phyloP scores from a whole-genome alignment of 2,329 filamentous ascomycete genomes.

The Colletotrichum simmondsii region DNA sequence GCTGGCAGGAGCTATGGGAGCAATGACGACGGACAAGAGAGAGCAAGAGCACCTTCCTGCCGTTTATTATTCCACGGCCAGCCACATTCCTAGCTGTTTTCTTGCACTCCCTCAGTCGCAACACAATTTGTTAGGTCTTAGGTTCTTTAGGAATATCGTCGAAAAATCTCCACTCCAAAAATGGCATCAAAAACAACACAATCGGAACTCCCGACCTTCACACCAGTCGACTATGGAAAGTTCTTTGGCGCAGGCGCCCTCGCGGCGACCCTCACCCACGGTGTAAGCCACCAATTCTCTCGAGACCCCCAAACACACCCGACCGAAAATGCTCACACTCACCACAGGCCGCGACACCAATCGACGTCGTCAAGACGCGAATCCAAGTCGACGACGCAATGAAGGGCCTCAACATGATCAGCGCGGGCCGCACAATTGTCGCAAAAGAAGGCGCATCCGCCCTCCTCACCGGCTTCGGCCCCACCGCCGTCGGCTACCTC shows the following conservation, averaged over 20 bases:
- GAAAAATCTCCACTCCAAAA: constrained; percentile 25
- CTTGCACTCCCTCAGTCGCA: neutral
- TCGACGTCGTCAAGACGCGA: constrained; percentile 85
- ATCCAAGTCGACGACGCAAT: constrained; percentile 89
- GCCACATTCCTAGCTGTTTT: neutral
- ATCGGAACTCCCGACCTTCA: constrained; percentile 52
- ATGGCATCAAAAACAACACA: constrained; percentile 35
- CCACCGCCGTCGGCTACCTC: constrained; percentile 88
- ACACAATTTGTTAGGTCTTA: neutral
- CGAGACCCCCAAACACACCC: neutral
- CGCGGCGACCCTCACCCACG: constrained; percentile 63
- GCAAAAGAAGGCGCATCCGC: constrained; percentile 82
- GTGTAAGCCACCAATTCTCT: constrained; percentile 47
- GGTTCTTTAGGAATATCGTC: neutral
- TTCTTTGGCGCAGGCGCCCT: constrained; percentile 65
- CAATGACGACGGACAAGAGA: constrained; percentile 9
- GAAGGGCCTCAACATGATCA: constrained; percentile 86
- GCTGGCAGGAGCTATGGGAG: neutral
- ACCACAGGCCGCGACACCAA: constrained; percentile 61
- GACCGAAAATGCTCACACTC: neutral
- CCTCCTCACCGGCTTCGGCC: constrained; percentile 85
- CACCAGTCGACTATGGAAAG: constrained; percentile 57
- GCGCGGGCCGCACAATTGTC: constrained; percentile 82
- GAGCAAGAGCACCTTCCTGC: neutral
- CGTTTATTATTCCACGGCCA: constrained; percentile 5